phyloP scores from a whole-genome alignment of 305 asterid genomes.

The Withania somnifera region DNA sequence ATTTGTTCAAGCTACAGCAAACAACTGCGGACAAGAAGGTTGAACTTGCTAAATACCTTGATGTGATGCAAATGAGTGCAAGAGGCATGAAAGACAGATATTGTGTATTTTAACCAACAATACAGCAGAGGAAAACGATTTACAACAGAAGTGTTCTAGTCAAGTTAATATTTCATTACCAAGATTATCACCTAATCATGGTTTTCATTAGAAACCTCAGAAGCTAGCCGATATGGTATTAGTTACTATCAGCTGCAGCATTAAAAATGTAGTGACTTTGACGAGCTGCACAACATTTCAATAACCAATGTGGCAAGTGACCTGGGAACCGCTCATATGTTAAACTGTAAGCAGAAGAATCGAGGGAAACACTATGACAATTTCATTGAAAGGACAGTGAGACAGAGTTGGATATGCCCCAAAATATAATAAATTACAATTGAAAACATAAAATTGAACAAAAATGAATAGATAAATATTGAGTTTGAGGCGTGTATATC shows the following conservation, averaged over 20 bases:
- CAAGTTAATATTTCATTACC: neutral
- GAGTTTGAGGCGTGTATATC: no score
- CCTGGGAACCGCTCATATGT: conserved; percentile 7
- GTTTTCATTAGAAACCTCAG: neutral
- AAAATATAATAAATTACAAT: no score
- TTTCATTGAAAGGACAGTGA: neutral
- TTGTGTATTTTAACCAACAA: neutral
- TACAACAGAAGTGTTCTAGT: neutral
- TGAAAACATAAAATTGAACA: no score
- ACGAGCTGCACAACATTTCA: neutral
- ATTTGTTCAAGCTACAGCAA: conserved; percentile 17
- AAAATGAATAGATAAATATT: no score
- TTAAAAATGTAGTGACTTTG: neutral
- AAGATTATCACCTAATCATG: neutral
- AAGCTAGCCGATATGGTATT: neutral
- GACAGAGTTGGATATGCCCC: no score
- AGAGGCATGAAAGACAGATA: neutral
- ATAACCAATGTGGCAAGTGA: neutral
- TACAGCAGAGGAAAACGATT: neutral
- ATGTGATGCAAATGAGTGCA: conserved; percentile 9
- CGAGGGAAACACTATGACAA: neutral
- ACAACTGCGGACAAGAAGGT: conserved; percentile 14
- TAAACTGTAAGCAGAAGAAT: neutral
- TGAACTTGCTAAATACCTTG: conserved; percentile 11
- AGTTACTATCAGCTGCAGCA: neutral